These are phyloP conservation scores for Aristolochia fimbriata DNA, from an alignment of 164 flowering plant species.

Conservation along the genomic window DNA sequence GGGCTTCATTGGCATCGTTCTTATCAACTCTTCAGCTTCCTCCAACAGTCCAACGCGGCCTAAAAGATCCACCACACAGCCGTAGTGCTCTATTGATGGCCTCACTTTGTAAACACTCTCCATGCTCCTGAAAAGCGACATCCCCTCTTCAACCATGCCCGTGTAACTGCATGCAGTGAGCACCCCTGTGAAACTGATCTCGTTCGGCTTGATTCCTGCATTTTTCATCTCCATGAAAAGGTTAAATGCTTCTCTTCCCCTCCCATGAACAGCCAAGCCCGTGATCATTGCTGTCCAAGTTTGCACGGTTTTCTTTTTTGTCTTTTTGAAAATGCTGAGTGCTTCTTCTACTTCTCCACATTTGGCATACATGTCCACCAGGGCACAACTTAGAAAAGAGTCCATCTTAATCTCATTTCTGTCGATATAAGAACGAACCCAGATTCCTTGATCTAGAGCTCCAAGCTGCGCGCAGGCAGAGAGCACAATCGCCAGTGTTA, in stretches of 20 bases:
- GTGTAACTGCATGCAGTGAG: conserved; percentile 44
- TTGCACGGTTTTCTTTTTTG: conserved; percentile 18
- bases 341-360: conserved; percentile 41
- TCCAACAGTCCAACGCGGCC: conserved; percentile 39
- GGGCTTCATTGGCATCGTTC: conserved; percentile 35
- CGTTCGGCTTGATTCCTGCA: conserved; percentile 35
- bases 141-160: conserved; percentile 40
- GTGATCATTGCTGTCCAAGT: conserved; percentile 45
- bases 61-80: conserved; percentile 49
- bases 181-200: conserved; percentile 33
- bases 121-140: conserved; percentile 26
- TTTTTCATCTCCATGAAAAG: conserved; percentile 24
- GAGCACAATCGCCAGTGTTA: conserved; percentile 23
- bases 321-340: conserved; percentile 17
- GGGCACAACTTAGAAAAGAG: conserved; percentile 25
- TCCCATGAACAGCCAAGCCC: conserved; percentile 43
- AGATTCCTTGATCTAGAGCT: conserved; percentile 43
- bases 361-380: conserved; percentile 48
- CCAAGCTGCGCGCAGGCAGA: conserved; percentile 41
- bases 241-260: conserved; percentile 37
- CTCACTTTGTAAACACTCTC: conserved; percentile 16
- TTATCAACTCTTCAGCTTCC: conserved; percentile 33
- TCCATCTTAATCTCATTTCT: conserved; percentile 26
- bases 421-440: conserved; percentile 32
- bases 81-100: conserved; percentile 40